Percentiles rank a stretch among this genome's conserved stretches.
Conservation (phyloP, 1,284 basidiomycete genomes). For the Moesziomyces antarcticus region DNA sequence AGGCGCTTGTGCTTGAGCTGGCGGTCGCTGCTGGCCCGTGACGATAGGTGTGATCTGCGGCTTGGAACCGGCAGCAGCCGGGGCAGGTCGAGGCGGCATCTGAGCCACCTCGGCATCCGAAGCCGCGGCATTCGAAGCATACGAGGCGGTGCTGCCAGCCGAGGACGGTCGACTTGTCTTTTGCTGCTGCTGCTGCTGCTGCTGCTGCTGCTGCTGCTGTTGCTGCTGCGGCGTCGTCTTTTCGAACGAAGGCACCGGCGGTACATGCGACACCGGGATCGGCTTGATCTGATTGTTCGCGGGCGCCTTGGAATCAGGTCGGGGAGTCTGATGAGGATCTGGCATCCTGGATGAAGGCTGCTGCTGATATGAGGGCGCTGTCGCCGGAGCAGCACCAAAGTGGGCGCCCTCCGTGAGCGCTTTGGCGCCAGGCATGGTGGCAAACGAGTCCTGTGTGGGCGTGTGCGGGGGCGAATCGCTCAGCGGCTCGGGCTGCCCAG, state of each 20-base stretch:
- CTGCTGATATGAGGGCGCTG: neutral
- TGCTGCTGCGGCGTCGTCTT: slow-evolving; percentile 36
- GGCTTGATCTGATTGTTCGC: slow-evolving; percentile 41
- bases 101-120: neutral
- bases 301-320: slow-evolving; percentile 10
- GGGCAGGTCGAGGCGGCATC: slow-evolving; percentile 12
- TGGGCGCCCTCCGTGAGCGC: slow-evolving; percentile 4
- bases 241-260: slow-evolving; percentile 54
- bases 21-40: slow-evolving; percentile 19
- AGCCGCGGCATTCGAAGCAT: neutral
- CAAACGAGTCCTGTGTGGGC: slow-evolving; percentile 44
- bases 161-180: slow-evolving; percentile 17
- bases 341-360: neutral
- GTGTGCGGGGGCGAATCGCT: slow-evolving; percentile 42
- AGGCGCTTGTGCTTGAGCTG: slow-evolving; percentile 4
- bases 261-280: slow-evolving; percentile 44
- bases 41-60: slow-evolving; percentile 25
- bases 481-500: slow-evolving; percentile 4
- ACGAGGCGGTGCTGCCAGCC: slow-evolving; percentile 10
- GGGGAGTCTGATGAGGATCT: slow-evolving; percentile 16
- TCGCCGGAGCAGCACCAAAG: no score
- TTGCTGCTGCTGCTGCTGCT: slow-evolving; percentile 11
- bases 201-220: slow-evolving; percentile 12
- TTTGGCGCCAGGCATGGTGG: slow-evolving; percentile 3
- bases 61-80: neutral